Base-by-base conservation (phyloP, 768 basidiomycete species). In the Kockovaella imperatae region DNA sequence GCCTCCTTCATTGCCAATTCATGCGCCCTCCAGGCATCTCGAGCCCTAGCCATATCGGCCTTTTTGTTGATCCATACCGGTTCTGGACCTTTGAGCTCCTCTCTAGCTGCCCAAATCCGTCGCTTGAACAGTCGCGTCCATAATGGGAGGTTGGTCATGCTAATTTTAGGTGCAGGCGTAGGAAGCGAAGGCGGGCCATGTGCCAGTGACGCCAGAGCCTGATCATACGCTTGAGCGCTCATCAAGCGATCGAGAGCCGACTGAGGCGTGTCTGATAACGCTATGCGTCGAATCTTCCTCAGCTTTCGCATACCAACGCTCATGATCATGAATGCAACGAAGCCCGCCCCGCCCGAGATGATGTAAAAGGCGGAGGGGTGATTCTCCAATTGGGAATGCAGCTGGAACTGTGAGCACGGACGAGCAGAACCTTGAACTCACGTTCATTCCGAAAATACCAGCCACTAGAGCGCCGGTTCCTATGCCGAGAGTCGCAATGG, bases 361-460 rank as follows among this genome's bases (percentile, higher is more conserved):
- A 71, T 74, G 42, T 77, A 77, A 70, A 91, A 91, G 4, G 84
- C 88, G 61, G 81, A 83, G 10, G 81, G 79, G 52, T 80, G 77
- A 5, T 74, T 67, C 65, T 93, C 89, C 53, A 89, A 63, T 60
- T 83, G 80, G 56, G 80, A 86, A 51, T 77, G 75, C 69, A 91
- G 75, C 88, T 85, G 59, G 2, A n/a, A 10, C 14, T 4, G 6
- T 14, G 32, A 56, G 56, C 56, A 38, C 3, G n/a, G 4, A n/a
- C 13, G 5, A 14, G 11, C 39, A 15, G 20, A 21, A 46, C 15
- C 30, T 17, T 41, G 34, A 45, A 50, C 86, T 64, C 65, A 91
- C 89, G 70, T 95, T 96, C 91, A 96, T 96, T 14, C 91, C 91
- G 59, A 96, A 93, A 3, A 95, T 65, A 4, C 91, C 90, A 39